Percentiles rank a stretch among this genome's conserved stretches.
These are phyloP conservation scores for Lasiodiplodia citricola DNA, from an alignment of 2,329 filamentous ascomycete genomes.

Conservation along the genomic window DNA sequence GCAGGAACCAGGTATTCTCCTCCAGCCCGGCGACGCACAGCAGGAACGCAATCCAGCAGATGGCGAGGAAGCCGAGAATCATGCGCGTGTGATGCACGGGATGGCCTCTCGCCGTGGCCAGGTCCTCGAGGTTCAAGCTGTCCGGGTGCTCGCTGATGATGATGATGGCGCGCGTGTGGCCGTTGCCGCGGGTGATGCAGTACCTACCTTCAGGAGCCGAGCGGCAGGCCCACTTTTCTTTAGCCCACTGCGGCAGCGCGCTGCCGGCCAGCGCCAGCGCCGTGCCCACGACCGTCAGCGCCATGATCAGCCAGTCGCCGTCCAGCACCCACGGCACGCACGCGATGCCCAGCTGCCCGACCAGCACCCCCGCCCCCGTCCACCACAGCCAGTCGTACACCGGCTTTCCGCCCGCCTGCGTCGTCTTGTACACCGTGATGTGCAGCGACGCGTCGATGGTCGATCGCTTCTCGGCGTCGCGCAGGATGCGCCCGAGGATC, in stretches of 20 bases:
- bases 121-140: slow-evolving; percentile 20
- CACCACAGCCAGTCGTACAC: not conserved
- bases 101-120: not conserved
- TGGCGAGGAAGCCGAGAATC: not conserved
- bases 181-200: slow-evolving; percentile 18
- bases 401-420: not conserved
- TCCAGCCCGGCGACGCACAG: slow-evolving; percentile 28
- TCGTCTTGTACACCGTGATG: slow-evolving; percentile 5
- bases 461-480: slow-evolving; percentile 12
- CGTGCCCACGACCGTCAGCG: not conserved
- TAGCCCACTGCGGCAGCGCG: slow-evolving; percentile 5
- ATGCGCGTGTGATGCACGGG: not conserved
- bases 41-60: slow-evolving; percentile 28
- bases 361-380: not conserved
- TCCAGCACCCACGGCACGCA: not conserved
- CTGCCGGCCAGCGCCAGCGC: slow-evolving; percentile 7
- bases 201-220: not conserved
- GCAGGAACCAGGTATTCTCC: slow-evolving; percentile 29
- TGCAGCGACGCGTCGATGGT: not conserved
- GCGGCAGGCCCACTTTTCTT: slow-evolving; percentile 17
- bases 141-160: not conserved
- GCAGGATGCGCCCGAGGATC: slow-evolving; percentile 19
- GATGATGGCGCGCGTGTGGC: slow-evolving; percentile 10
- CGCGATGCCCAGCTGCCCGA: not conserved
- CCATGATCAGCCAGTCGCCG: slow-evolving; percentile 13